Percentiles rank a stretch among this genome's conserved stretches.
phyloP scores from a whole-genome alignment of 116 monocot genomes.

The Papilionanthe hybrid region DNA sequence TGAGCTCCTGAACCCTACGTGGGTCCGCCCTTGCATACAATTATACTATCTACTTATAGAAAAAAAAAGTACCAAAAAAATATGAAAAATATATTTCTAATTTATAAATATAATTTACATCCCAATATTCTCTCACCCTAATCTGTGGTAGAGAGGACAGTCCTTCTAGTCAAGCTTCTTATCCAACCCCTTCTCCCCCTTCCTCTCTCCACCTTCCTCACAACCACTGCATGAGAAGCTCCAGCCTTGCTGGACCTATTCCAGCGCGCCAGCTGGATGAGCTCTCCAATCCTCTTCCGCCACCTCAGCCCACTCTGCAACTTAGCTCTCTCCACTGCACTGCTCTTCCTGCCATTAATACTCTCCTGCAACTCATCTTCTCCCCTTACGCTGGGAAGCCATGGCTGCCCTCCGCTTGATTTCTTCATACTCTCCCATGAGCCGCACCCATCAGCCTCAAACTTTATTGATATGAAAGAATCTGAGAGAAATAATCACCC shows the following conservation, averaged over 20 bases:
- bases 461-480: constrained; percentile 79
- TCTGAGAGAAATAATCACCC: constrained; percentile 18
- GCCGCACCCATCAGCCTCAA: constrained; percentile 43
- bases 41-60: too few species aligned
- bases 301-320: constrained; percentile 36
- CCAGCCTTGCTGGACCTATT: constrained; percentile 41
- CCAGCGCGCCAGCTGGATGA: constrained; percentile 59
- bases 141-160: not conserved
- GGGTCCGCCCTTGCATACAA: too few species aligned
- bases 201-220: constrained; percentile 20
- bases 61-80: too few species aligned
- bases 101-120: too few species aligned
- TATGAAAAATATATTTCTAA: too few species aligned
- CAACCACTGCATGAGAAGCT: constrained; percentile 17
- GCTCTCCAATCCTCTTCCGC: constrained; percentile 50
- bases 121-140: not conserved
- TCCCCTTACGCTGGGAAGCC: not conserved
- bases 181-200: constrained; percentile 51
- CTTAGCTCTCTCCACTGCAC: constrained; percentile 37
- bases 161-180: constrained; percentile 27
- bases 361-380: constrained; percentile 8
- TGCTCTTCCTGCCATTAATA: not conserved
- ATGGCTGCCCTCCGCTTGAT: not conserved
- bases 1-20: too few species aligned
- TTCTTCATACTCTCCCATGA: constrained; percentile 35